Evolutionary conservation across 2,329 filamentous ascomycete genomes (phyloP), one percentile per base, ranked within the genome.

Genomic region (Colletotrichum salicis): DNA sequence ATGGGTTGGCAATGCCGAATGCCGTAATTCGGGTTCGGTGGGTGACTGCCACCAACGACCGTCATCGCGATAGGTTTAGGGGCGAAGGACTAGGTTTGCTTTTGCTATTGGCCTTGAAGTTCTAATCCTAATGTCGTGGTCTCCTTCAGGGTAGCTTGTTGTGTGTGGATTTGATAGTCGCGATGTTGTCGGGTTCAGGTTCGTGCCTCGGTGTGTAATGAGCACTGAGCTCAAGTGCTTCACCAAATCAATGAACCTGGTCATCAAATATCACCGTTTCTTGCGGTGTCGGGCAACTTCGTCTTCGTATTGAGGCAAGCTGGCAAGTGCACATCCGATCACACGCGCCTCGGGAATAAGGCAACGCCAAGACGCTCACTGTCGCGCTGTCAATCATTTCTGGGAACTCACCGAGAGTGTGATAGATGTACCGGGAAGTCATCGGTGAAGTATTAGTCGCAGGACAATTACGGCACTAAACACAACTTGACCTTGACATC

Each of bases 401-500:
- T 35, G 8, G 11, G 11, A 29, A 2, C 5, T 29, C 33, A 35
- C 1, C 33, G 33, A 35, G 33, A 35, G 33, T 8, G 11, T 35
- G 33, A 12, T 35, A 35, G 33, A 12, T 10, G 8, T 35, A 35
- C 1, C 33, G 8, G 8, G 33, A 5, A 2, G 8, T 12, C 33
- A 1, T 35, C 3, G 7, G 11, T 35, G 11, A 35, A 35, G 33
- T 12, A 35, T 8, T 35, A 29, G 27, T 4, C 33, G 33, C 33
- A 12, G 33, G 33, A 35, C 33, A 3, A 11, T 10, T 35, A 35
- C 33, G 33, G 33, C 6, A 12, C 33, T 12, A 35, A 11, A 11
- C 6, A 35, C 6, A 35, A 35, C 11, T 48, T n/a, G 19, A 48
- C 3, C 41, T n/a, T n/a, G 41, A 19, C 41, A 91, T 98, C 68